Base-by-base conservation (phyloP, 2,329 filamentous ascomycete genomes). In the Microcyclosporella mali region DNA sequence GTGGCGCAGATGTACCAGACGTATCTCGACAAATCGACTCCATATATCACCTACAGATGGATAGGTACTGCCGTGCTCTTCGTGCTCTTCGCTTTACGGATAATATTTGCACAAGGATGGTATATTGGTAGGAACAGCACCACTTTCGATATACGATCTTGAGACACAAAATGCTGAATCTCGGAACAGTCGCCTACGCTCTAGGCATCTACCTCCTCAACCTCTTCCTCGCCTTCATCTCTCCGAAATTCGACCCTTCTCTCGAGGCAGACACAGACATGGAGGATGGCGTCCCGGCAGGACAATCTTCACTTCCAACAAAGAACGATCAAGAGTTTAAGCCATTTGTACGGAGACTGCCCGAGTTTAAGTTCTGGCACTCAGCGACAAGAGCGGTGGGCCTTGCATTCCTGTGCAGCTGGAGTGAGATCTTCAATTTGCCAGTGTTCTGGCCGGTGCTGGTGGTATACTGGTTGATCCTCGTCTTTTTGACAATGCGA, bases 291-390 rank as follows among this genome's bases (percentile, higher is more conserved):
- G 63, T 57, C 16, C 56, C 62, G 17, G 78, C 87, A 12, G 59
- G 59, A 43, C 48, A 58, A 80, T 81, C 19, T 83, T 84, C 80
- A 18, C 80, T 98, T 33, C 92, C 92, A 17, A 97, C 88, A 45
- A 95, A 95, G 72, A 82, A 88, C 58, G 90, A 97, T 62, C 89
- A 98, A 62, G 92, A 98, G 72, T 98, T 98, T 75, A 82, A 88
- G 52, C 92, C 92, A 3, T 98, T 98, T 63, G 95, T 98, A 65
- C 81, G 92, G 61, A 80, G 92, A 47, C 80, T 98, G 17, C 92
- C 92, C 43, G 92, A 98, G 70, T 98, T 98, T 79, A 98, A 98
- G 78, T 98, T 98, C 75, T 98, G 92, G 92, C 88, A 95, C 72
- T 85, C 86, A 60, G 88, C 90, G 41, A 97, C 90, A 43, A 81